Evolutionary conservation across 306 rosid species (phyloP).

Genomic region (Purshia tridentata): DNA sequence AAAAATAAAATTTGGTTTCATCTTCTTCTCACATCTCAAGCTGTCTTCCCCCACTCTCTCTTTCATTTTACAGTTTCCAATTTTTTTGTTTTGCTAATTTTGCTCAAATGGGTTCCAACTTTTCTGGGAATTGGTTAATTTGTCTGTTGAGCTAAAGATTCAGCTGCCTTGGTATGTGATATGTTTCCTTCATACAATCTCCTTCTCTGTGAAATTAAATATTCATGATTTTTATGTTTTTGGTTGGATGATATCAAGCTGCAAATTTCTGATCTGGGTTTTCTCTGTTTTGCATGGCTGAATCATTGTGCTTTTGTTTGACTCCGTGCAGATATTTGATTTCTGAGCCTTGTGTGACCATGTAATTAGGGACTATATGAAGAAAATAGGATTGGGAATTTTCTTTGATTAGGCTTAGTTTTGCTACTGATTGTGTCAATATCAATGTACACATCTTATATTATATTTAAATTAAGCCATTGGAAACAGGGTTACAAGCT

Average conservation of each 20-base stretch:
- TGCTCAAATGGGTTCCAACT: background rate
- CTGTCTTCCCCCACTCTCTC: background rate
- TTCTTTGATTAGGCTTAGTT: conserved; percentile 16
- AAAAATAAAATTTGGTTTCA: conserved; percentile 33
- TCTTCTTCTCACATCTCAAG: conserved; percentile 1
- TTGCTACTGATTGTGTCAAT: conserved; percentile 15
- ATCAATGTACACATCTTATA: conserved; percentile 8
- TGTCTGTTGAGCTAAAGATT: conserved; percentile 23
- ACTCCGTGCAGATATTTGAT: background rate
- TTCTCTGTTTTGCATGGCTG: conserved; percentile 9
- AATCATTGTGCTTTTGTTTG: background rate
- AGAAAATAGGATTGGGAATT: conserved; percentile 1
- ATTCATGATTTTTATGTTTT: background rate
- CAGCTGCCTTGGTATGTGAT: conserved; percentile 19
- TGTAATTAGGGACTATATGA: conserved; percentile 7
- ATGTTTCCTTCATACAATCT: conserved; percentile 10
- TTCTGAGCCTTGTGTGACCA: background rate
- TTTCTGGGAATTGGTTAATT: conserved; percentile 13
- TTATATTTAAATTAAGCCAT: conserved; percentile 4
- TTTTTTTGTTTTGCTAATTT: background rate
- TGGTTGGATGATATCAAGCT: conserved; percentile 4
- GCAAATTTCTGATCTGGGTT: conserved; percentile 33
- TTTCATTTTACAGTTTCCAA: background rate
- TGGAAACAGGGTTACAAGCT: conserved; percentile 4
- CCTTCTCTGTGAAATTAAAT: background rate